phyloP scores from a whole-genome alignment of 1,284 basidiomycete species.

The Hemileia vastatrix region DNA sequence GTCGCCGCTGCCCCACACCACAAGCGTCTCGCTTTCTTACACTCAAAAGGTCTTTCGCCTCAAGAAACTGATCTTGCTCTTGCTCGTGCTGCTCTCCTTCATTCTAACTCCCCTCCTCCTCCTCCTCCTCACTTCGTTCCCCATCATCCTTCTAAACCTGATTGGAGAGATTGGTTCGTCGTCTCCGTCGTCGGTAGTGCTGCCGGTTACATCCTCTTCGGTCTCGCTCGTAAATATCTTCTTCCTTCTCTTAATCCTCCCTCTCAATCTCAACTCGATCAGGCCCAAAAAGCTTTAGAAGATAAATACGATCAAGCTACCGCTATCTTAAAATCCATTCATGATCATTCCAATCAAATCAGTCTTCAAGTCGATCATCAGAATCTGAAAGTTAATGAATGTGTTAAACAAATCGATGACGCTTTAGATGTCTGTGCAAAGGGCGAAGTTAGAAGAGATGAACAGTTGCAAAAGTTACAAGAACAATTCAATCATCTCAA shows the following conservation, averaged over 20 bases:
- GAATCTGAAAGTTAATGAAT: constrained; percentile 3
- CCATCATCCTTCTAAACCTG: background rate
- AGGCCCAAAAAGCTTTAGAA: constrained; percentile 13
- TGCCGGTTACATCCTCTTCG: constrained; percentile 15
- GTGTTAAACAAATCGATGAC: constrained; percentile 10
- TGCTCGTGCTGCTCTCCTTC: constrained; percentile 7
- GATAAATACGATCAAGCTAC: constrained; percentile 12
- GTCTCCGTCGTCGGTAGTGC: constrained; percentile 17
- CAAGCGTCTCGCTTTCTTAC: constrained; percentile 16
- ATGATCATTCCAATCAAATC: constrained; percentile 6
- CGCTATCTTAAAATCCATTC: constrained; percentile 5
- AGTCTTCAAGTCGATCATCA: constrained; percentile 8
- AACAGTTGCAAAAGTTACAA: constrained; percentile 8
- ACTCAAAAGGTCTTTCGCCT: constrained; percentile 16
- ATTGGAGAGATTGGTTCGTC: constrained; percentile 22
- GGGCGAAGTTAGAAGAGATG: constrained; percentile 13
- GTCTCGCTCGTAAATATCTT: constrained; percentile 9
- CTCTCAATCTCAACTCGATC: constrained; percentile 16
- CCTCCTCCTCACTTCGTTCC: background rate
- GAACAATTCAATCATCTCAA: constrained; percentile 5
- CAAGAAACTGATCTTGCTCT: constrained; percentile 11
- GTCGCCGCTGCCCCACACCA: constrained; percentile 8
- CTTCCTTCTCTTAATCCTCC: constrained; percentile 13
- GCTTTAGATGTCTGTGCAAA: constrained; percentile 9
- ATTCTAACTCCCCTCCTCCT: background rate